These are phyloP conservation scores for Bauhinia variegata DNA, from an alignment of 306 rosid genomes.

Conservation along the genomic window DNA sequence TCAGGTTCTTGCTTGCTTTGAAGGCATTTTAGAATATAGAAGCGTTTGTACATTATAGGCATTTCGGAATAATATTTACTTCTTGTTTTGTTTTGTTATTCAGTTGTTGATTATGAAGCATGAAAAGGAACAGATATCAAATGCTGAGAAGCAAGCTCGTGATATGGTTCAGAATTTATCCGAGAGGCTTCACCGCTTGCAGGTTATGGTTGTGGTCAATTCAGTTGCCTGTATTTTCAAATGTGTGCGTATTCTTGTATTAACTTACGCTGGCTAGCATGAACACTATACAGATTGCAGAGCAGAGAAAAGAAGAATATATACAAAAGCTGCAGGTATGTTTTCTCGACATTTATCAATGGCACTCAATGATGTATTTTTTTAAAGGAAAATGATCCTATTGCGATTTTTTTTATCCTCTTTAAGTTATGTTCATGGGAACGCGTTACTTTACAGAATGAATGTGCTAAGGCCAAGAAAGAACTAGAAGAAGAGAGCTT, in stretches of 20 bases:
- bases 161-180: conserved; percentile 41
- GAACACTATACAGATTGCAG: conserved; percentile 29
- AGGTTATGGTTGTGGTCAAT: neutral
- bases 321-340: conserved; percentile 33
- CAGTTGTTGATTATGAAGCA: conserved; percentile 42
- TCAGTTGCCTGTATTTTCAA: too few species aligned
- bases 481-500: neutral
- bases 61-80: neutral
- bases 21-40: neutral
- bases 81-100: conserved; percentile 7
- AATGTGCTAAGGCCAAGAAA: conserved; percentile 1
- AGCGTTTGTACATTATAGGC: conserved; percentile 5
- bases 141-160: conserved; percentile 44
- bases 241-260: neutral
- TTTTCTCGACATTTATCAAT: neutral
- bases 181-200: conserved; percentile 34
- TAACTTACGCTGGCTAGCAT: neutral
- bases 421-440: neutral
- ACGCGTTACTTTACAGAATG: conserved; percentile 3
- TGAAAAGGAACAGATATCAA: conserved; percentile 37
- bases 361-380: neutral
- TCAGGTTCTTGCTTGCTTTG: conserved; percentile 33
- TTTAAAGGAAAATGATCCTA: neutral
- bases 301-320: conserved; percentile 35
- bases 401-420: neutral